Percentiles rank a stretch among this genome's conserved stretches.
Evolutionary conservation across 352 stramenopile genomes (phyloP).

Genomic region (Globisporangium spiculum): DNA sequence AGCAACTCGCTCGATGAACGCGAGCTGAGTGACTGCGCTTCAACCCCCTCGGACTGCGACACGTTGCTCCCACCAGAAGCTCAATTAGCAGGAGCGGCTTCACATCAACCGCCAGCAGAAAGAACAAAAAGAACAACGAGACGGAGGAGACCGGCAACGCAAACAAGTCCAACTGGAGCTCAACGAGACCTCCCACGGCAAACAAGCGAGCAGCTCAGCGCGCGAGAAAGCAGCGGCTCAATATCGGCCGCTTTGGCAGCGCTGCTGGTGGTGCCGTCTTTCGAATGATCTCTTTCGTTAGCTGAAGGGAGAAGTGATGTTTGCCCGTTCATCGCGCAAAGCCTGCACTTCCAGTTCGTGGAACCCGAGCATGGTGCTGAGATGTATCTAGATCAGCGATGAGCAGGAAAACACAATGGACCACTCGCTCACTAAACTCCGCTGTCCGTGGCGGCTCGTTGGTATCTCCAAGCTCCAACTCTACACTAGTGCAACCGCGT

Average conservation of each 20-base stretch:
- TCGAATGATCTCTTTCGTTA: background rate
- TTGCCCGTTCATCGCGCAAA: conserved; percentile 26
- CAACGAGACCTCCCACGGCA: background rate
- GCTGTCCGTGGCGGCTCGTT: conserved; percentile 31
- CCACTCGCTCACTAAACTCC: conserved; percentile 13
- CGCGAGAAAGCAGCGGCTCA: background rate
- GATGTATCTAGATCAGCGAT: conserved; percentile 15
- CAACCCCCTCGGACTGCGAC: no score
- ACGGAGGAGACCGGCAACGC: background rate
- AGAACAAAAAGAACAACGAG: no score
- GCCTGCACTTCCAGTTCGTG: conserved; percentile 32
- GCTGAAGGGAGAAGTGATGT: conserved; percentile 11
- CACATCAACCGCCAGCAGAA: no score
- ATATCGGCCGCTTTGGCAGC: background rate
- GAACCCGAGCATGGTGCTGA: conserved; percentile 30
- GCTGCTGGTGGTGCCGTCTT: background rate
- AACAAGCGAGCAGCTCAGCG: background rate
- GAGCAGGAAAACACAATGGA: conserved; percentile 12
- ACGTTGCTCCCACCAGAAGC: no score
- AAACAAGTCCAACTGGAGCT: background rate
- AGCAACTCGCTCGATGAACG: no score
- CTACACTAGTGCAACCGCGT: conserved; percentile 16
- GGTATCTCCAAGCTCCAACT: conserved; percentile 21
- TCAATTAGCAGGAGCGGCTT: no score
- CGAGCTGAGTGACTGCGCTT: no score